Evolutionary conservation across 75 land plant genomes (phyloP), one percentile per base, ranked within the genome.

Genomic region (Selaginella tamariscina): DNA sequence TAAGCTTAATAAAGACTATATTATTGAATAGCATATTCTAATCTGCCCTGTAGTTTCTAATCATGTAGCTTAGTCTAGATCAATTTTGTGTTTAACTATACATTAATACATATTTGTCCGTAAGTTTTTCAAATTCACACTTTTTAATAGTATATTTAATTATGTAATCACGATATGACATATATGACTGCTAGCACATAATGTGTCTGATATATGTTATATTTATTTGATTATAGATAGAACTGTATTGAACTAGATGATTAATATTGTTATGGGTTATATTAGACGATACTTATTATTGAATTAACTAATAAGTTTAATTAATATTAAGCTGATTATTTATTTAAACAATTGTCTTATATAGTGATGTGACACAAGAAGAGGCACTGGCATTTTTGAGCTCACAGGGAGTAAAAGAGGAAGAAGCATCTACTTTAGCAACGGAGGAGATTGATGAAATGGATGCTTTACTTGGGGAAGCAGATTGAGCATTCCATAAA

Each of bases 351-450:
- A 29, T 55, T 71, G 49, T 55, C 27, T 11, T 54, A 29, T 24
- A 54, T 75, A 83, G 85, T 70, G 72, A 68, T 55, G 78, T 83
- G 2, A 65, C 70, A 1, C 71, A 78, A 27, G 75, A 75, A 21
- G 81, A 71, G 55, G 85, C 78, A 24, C 74, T 65, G 64, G 64
- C 65, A 21, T 78, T 83, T 32, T 55, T 75, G 33, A 31, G 65
- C 0, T 67, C 75, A 54, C 44, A 23, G 32, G 64, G 65, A 55
- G 67, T 2, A 26, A 68, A 30, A 13, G 67, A 11, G 32, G 29
- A 70, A 70, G 64, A 24, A 24, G 0, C 32, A 13, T 32, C 75
- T 27, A 68, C 44, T 68, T 67, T 26, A 30, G 44, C 67, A 23
- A 68, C 49, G 29, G 80, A 75, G 22, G 77, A 75, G 59, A 70